Conservation (phyloP, 2,329 filamentous ascomycete species). For the Colletotrichum sidae region DNA sequence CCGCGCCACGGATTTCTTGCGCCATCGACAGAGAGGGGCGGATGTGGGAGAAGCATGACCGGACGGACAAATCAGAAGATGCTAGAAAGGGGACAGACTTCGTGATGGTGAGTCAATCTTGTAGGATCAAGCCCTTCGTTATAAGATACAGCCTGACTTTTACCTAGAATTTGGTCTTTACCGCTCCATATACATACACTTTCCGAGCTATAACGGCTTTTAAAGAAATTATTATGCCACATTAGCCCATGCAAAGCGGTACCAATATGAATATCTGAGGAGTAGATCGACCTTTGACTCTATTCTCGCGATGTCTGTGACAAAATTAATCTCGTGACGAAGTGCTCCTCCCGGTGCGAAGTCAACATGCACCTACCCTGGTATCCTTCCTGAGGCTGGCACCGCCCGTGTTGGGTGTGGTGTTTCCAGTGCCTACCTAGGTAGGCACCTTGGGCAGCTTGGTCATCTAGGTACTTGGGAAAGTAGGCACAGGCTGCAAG, state of each 20-base stretch:
- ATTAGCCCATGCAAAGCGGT: constrained; percentile 57
- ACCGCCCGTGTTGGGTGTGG: too few relatives aligned
- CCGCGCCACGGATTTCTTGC: constrained; percentile 64
- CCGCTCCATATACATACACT: too few relatives aligned
- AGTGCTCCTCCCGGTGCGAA: constrained; percentile 63
- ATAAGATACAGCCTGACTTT: too few relatives aligned
- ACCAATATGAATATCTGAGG: constrained; percentile 69
- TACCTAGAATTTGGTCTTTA: too few relatives aligned
- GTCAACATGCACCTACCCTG: constrained; percentile 30
- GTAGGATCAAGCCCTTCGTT: constrained; percentile 51
- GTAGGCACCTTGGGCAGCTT: too few relatives aligned
- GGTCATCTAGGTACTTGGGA: too few relatives aligned
- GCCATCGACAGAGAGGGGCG: constrained; percentile 63
- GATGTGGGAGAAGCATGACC: constrained; percentile 60
- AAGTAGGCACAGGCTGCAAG: too few relatives aligned
- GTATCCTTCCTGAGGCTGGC: too few relatives aligned
- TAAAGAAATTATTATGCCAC: not conserved
- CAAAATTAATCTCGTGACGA: constrained; percentile 66
- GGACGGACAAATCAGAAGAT: constrained; percentile 58
- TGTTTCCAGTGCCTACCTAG: too few relatives aligned
- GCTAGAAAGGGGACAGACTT: constrained; percentile 65
- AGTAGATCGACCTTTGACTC: constrained; percentile 70
- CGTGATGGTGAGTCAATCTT: constrained; percentile 66
- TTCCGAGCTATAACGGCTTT: too few relatives aligned
- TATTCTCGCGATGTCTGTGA: constrained; percentile 59